Evolutionary conservation across 495 filamentous ascomycete genomes (phyloP).

Genomic region (Hypoxylon crocopeplum): DNA sequence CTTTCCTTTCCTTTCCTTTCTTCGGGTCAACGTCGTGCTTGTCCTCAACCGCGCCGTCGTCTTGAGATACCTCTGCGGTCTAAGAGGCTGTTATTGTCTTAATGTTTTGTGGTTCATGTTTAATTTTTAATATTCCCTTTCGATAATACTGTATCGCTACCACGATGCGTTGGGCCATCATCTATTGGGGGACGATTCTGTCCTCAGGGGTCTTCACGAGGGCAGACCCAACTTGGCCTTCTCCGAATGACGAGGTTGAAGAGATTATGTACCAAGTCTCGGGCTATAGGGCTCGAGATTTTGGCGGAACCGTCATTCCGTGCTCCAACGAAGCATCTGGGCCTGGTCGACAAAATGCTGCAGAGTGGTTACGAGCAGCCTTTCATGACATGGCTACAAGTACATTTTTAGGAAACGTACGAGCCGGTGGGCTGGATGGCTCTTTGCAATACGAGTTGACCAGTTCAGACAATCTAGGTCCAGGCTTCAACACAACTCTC

Average conservation of each 20-base stretch:
- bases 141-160: too few species aligned
- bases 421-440: constrained; percentile 64
- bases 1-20: too few species aligned
- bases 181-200: constrained; percentile 22
- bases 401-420: constrained; percentile 44
- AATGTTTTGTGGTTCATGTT: neutral
- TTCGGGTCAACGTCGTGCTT: neutral
- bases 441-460: constrained; percentile 65
- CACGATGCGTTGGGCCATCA: constrained; percentile 24
- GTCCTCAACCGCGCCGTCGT: neutral
- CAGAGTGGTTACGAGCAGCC: constrained; percentile 67
- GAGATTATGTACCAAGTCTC: constrained; percentile 66
- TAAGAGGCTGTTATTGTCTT: neutral
- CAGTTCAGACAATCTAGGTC: constrained; percentile 64
- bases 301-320: constrained; percentile 63
- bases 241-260: constrained; percentile 65
- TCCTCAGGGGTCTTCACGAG: constrained; percentile 16
- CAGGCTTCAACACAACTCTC: constrained; percentile 64
- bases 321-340: constrained; percentile 62
- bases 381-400: constrained; percentile 70
- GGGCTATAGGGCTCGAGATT: constrained; percentile 59
- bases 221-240: constrained; percentile 66
- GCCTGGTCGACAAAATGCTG: constrained; percentile 61
- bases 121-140: constrained; percentile 1
- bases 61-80: neutral